Base-by-base conservation (phyloP, 352 stramenopile species). In the Pythium grandisporangium region DNA sequence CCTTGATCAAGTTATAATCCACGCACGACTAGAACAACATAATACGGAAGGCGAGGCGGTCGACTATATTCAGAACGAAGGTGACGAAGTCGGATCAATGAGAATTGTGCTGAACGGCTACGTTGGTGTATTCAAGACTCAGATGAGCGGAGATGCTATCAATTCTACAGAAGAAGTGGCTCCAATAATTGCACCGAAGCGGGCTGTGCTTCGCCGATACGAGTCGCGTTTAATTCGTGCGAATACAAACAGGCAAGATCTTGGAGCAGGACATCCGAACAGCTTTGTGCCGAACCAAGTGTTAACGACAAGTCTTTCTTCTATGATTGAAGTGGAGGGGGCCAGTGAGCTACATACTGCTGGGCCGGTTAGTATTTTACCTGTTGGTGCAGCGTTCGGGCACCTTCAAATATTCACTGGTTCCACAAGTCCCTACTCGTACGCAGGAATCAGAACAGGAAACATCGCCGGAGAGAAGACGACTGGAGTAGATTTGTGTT, bases 101-200 rank as follows among this genome's bases (percentile, higher is more conserved):
- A 48, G 50, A 10, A 36, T 79, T 22, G 40, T 79, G 5, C 48
- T 79, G 14, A 63, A 68, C 25, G 66, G 66, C 8, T 64, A 69
- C 39, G 42, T 79, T 17, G 61, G 54, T 17, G 46, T 66, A 2
- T 79, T 79, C 27, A 64, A 70, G 47, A 62, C 25, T n/a, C 33
- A 43, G 7, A n/a, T n/a, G n/a, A n/a, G n/a, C n/a, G n/a, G n/a
- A n/a, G n/a, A n/a, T n/a, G n/a, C n/a, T n/a, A n/a, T 17, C 32
- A 41, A 27, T 22, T 21, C 8, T 14, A 25, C n/a, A 32, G 8
- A 26, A 16, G 12, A 19, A 44, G 16, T 57, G 2, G 36, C 33
- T 12, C 46, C n/a, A n/a, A n/a, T n/a, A n/a, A n/a, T n/a, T n/a
- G n/a, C n/a, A n/a, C n/a, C 53, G 11, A 54, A 49, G 27, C 33